These are phyloP conservation scores for Coniochaeta ligniaria DNA, from an alignment of 2,329 filamentous ascomycete genomes.

Conservation along the genomic window DNA sequence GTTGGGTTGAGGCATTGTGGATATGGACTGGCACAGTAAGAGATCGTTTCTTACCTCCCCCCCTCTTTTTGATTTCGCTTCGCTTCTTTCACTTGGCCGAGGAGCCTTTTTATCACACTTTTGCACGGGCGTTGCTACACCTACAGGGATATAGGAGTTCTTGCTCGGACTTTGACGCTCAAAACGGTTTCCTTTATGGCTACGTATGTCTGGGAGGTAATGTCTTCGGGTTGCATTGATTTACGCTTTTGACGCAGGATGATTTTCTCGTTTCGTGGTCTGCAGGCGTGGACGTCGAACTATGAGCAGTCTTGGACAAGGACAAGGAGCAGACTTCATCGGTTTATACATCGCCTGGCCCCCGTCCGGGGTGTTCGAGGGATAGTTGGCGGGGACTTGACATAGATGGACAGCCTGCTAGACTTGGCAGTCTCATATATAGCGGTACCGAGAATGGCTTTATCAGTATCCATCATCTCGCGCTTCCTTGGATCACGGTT, in stretches of 20 bases:
- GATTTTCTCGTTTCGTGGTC: not conserved
- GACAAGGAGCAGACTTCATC: not conserved
- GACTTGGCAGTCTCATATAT: not conserved
- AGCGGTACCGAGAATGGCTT: not conserved
- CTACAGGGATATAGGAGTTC: not conserved
- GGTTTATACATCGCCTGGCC: not conserved
- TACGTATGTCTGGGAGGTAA: not conserved
- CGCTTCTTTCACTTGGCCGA: not conserved
- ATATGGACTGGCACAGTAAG: not conserved
- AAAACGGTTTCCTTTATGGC: not conserved
- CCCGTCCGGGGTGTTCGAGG: not conserved
- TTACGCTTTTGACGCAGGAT: not conserved
- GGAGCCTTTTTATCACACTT: not conserved
- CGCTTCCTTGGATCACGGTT: not conserved
- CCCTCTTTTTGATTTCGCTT: not conserved
- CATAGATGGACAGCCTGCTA: not conserved
- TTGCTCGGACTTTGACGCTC: not conserved
- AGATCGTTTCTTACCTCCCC: not conserved
- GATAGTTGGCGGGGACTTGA: not conserved
- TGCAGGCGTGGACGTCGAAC: not conserved
- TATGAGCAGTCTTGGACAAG: not conserved
- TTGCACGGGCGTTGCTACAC: not conserved
- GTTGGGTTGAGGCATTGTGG: not conserved
- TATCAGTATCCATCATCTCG: conserved; percentile 1
- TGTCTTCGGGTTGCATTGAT: not conserved